A percentile compares a stretch with the other conserved stretches of the same genome.
Conservation (phyloP, 352 stramenopile species). For the Phytophthora aleatoria region DNA sequence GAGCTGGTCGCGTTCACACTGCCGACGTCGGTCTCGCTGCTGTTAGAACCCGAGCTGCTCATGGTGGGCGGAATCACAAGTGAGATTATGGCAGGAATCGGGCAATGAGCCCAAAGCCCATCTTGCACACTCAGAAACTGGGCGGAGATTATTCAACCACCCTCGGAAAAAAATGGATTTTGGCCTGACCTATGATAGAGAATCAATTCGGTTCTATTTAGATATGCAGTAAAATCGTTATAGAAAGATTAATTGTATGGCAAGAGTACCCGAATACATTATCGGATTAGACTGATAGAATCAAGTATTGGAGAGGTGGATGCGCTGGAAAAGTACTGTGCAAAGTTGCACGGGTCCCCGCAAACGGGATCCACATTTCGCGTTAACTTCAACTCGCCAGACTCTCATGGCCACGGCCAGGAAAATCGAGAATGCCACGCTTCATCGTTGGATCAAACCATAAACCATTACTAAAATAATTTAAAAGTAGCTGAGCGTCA, state of each 20-base stretch:
- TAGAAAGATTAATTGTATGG: background rate
- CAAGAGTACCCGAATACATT: background rate
- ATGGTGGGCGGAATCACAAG: conserved; percentile 18
- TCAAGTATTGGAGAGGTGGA: conserved; percentile 6
- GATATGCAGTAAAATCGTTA: background rate
- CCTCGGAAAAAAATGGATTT: conserved; percentile 19
- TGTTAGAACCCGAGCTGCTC: conserved; percentile 17
- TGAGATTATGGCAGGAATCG: conserved; percentile 23
- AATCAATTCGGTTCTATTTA: background rate
- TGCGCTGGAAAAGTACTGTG: background rate
- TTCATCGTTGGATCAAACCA: no score
- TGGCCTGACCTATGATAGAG: background rate
- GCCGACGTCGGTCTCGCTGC: conserved; percentile 13
- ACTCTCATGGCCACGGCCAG: no score
- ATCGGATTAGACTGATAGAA: background rate
- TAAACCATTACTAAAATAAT: no score
- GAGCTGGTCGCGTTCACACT: conserved; percentile 18
- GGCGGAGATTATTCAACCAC: conserved; percentile 19
- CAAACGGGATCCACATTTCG: conserved; percentile 12
- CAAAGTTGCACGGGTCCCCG: conserved; percentile 3
- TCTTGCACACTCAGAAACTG: conserved; percentile 18
- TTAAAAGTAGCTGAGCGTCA: no score
- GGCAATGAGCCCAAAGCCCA: conserved; percentile 7
- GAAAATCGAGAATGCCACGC: no score
- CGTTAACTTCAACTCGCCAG: background rate